These are phyloP conservation scores for Backusella westeae DNA, from an alignment of 192 early-diverging fungal genomes.

Conservation along the genomic window DNA sequence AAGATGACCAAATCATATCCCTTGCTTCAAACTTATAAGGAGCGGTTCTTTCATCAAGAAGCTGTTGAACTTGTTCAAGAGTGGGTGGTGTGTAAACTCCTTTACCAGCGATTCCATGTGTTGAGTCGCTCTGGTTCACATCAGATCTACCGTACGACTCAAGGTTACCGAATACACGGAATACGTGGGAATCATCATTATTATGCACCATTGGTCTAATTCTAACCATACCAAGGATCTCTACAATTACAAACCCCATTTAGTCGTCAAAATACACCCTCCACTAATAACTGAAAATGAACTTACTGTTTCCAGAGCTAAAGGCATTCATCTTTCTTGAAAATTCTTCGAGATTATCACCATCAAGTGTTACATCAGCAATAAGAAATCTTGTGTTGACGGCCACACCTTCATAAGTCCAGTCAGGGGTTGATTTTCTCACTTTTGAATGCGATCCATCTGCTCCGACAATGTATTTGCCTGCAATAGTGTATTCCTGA, in stretches of 20 bases:
- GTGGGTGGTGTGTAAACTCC: background rate
- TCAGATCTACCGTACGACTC: background rate
- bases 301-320: background rate
- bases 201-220: background rate
- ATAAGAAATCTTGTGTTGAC: conserved; percentile 12
- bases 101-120: conserved; percentile 1
- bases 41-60: background rate
- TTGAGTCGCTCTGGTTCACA: background rate
- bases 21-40: conserved; percentile 6
- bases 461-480: conserved; percentile 28
- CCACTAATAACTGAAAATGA: background rate
- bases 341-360: background rate
- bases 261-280: background rate
- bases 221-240: background rate
- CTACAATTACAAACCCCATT: background rate
- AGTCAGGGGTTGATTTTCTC: conserved; percentile 13
- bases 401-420: conserved; percentile 26
- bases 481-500: background rate
- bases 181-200: background rate
- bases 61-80: conserved; percentile 12
- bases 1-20: conserved; percentile 18
- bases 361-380: conserved; percentile 22
- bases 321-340: background rate
- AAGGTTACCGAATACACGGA: conserved; percentile 6
- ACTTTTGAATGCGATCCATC: conserved; percentile 36